Base-by-base conservation (phyloP, 2,329 filamentous ascomycete genomes). In the Xylaria sp. region DNA sequence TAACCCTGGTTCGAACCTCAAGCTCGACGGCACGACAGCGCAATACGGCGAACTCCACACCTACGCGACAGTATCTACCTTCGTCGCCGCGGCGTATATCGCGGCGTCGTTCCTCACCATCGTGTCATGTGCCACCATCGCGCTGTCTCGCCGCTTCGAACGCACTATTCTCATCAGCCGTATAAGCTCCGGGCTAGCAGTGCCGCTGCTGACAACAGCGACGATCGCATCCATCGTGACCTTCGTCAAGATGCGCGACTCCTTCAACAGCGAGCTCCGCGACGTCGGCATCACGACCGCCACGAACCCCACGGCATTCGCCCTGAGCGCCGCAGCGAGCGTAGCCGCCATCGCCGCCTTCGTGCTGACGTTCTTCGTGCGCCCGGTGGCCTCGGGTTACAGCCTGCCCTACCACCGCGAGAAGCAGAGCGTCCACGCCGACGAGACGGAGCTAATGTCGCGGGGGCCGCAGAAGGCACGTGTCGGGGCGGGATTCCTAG, bases 1-100 rank as follows among this genome's bases (percentile, higher is more conserved):
- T 67, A 67, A 77, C 64, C 78, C 78, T 1, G 62, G 66, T n/a
- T 62, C 66, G 13, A 71, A 77, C 61, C 73, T 81, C n/a, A 73
- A 72, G 29, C 71, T 80, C 11, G 71, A 72, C 31, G 53, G 62
- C 57, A 75, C 75, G 22, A 65, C 73, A 1, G 66, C 75, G 6
- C 62, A 70, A 2, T 65, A 63, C 33, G 61, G 69, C 10, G 69
- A 78, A 7, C 69, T 79, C 1, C 58, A 69, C 20, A 58, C 65
- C 9, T 79, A 79, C 69, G 49, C 68, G 10, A 70, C 67, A 17
- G 65, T 71, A 1, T 76, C 75, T 22, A 72, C 67, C 15, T 78
- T 77, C 63, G 66, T 79, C 5, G 71, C 71, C 7, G 71, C 70
- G 31, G 72, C 68, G n/a, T 78, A 77, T 69, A 68, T 80, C 56